Conservation (phyloP, 2,329 filamentous ascomycete genomes). For the Penicillium sp. region DNA sequence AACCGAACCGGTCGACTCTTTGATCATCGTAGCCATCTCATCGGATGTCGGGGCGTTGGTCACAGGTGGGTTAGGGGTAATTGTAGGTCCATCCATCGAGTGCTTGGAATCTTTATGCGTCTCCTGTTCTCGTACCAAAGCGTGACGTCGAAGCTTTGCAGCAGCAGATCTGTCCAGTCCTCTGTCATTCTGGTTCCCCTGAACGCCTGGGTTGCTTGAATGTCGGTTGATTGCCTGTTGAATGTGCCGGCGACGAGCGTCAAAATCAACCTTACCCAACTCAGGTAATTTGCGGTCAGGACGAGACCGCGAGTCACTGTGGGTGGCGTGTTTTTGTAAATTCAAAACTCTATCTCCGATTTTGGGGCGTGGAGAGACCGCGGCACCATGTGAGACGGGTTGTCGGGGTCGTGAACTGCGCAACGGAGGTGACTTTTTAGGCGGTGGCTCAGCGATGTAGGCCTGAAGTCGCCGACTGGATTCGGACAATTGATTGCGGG, state of each 20-base stretch:
- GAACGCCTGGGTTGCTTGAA: conserved; percentile 62
- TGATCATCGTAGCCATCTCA: conserved; percentile 26
- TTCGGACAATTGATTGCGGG: conserved; percentile 41
- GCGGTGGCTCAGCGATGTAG: conserved; percentile 67
- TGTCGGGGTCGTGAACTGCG: conserved; percentile 79
- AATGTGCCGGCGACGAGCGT: conserved; percentile 75
- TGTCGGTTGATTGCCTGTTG: conserved; percentile 70
- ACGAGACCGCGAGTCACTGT: conserved; percentile 34
- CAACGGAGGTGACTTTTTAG: conserved; percentile 73
- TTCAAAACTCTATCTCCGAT: conserved; percentile 57
- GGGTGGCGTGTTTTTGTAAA: conserved; percentile 39
- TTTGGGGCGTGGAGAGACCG: conserved; percentile 67
- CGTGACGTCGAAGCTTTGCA: conserved; percentile 49
- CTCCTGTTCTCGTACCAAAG: conserved; percentile 50
- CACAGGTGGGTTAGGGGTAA: conserved; percentile 1
- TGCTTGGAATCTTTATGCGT: conserved; percentile 28
- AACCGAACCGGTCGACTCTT: conserved; percentile 15
- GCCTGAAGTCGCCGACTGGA: conserved; percentile 65
- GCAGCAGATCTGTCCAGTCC: conserved; percentile 57
- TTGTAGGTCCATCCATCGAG: conserved; percentile 21
- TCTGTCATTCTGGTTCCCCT: conserved; percentile 53
- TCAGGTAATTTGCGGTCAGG: conserved; percentile 52
- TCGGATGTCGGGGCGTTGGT: conserved; percentile 9
- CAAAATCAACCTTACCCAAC: conserved; percentile 78
- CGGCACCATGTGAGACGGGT: conserved; percentile 71